These are phyloP conservation scores for Diaporthe amygdali DNA, from an alignment of 2,329 filamentous ascomycete species.

Conservation along the genomic window DNA sequence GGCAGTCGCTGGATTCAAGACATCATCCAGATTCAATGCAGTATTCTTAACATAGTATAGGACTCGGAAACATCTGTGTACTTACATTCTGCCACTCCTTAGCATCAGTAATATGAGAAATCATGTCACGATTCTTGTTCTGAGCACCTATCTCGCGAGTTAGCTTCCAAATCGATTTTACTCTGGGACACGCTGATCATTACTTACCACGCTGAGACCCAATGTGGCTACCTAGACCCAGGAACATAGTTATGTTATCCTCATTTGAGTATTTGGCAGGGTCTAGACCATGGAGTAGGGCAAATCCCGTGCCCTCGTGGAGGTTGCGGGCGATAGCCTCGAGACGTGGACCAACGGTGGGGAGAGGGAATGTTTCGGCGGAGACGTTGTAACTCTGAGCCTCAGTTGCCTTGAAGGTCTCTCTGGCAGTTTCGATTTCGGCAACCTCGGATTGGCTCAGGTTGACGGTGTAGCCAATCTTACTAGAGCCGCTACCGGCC, in stretches of 20 bases:
- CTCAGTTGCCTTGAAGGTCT: conserved; percentile 33
- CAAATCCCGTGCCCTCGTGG: conserved; percentile 54
- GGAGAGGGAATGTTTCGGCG: conserved; percentile 46
- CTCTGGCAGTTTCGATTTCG: conserved; percentile 33
- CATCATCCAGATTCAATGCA: too few species aligned
- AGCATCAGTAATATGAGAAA: conserved; percentile 54
- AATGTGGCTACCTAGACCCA: conserved; percentile 62
- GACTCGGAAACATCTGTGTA: too few species aligned
- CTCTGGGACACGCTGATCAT: fast-evolving
- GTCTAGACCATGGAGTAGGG: conserved; percentile 59
- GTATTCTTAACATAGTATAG: too few species aligned
- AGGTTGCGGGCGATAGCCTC: conserved; percentile 39
- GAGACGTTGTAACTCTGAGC: conserved; percentile 37
- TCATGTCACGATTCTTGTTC: conserved; percentile 51
- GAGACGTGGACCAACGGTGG: conserved; percentile 41
- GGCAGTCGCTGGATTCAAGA: too few species aligned
- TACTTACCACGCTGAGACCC: conserved; percentile 36
- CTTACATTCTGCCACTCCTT: conserved; percentile 44
- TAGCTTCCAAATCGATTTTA: not conserved
- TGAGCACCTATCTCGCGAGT: conserved; percentile 46
- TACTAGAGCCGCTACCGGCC: not conserved
- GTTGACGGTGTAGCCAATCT: conserved; percentile 18
- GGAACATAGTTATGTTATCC: conserved; percentile 60
- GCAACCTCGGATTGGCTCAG: conserved; percentile 27
- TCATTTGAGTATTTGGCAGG: conserved; percentile 52